phyloP scores from a whole-genome alignment of 2,329 filamentous ascomycete species.

The Emericellopsis cladophorae region DNA sequence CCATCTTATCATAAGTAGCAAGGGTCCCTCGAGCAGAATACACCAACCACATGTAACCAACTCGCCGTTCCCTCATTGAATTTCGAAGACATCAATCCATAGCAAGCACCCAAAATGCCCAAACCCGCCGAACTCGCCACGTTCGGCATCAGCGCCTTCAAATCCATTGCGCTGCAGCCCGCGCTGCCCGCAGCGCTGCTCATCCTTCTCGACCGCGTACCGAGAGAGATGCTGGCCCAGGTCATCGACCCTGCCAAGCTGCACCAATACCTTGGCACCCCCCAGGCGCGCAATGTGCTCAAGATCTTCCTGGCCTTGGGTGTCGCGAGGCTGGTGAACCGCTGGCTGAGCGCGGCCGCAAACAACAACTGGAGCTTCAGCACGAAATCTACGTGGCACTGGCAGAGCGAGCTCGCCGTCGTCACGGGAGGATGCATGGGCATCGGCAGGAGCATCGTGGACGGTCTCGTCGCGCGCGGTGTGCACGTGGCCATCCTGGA shows the following conservation, averaged over 20 bases:
- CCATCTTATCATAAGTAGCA: too few relatives aligned
- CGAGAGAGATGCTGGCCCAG: constrained; percentile 26
- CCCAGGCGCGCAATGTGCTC: background rate
- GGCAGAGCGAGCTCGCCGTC: constrained; percentile 33
- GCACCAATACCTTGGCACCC: background rate
- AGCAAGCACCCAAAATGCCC: background rate
- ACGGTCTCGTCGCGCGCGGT: constrained; percentile 42
- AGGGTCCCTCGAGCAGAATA: too few relatives aligned
- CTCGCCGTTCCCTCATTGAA: too few relatives aligned
- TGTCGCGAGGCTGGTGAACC: constrained; percentile 5
- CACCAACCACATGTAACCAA: too few relatives aligned
- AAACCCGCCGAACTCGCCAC: background rate
- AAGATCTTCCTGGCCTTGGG: constrained; percentile 4
- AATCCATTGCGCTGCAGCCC: background rate
- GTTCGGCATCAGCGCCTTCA: background rate
- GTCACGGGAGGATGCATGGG: constrained; percentile 63
- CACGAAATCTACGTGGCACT: constrained; percentile 6
- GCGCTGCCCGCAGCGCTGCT: constrained; percentile 4
- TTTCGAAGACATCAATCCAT: too few relatives aligned
- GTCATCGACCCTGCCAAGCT: background rate
- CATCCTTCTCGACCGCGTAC: constrained; percentile 13
- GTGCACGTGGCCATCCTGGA: constrained; percentile 59
- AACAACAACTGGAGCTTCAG: constrained; percentile 6
- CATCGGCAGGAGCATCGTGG: constrained; percentile 51
- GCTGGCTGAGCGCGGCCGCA: constrained; percentile 5